These are phyloP conservation scores for Dovyalis caffra DNA, from an alignment of 345 rosid species.

Conservation along the genomic window DNA sequence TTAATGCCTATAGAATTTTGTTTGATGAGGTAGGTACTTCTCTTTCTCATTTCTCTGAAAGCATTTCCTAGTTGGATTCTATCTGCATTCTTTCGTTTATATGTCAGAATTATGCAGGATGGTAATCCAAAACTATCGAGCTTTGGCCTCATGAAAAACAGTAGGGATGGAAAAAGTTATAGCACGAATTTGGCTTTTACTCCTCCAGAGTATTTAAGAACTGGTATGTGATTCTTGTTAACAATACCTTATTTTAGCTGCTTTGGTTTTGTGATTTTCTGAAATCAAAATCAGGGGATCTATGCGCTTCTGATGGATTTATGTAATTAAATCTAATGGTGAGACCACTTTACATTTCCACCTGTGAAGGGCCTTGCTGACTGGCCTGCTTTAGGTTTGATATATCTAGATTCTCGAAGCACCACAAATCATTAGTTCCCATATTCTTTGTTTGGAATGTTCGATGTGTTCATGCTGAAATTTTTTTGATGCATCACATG, in stretches of 20 bases:
- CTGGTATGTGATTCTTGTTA: slow-evolving; percentile 45
- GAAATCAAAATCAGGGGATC: neutral
- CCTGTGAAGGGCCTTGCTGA: neutral
- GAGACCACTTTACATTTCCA: neutral
- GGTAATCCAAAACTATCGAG: slow-evolving; percentile 88
- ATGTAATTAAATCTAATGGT: neutral
- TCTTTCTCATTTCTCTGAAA: neutral
- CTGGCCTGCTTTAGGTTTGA: neutral
- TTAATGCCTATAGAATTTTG: slow-evolving; percentile 87
- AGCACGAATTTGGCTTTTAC: slow-evolving; percentile 95
- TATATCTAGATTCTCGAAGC: neutral
- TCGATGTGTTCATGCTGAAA: neutral
- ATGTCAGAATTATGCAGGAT: slow-evolving; percentile 47
- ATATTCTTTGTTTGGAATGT: neutral
- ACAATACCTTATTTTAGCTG: neutral
- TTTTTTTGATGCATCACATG: neutral
- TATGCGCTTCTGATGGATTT: neutral
- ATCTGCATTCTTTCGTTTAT: slow-evolving; percentile 16
- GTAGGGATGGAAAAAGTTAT: slow-evolving; percentile 93
- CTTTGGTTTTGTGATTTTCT: neutral
- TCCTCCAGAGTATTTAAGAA: slow-evolving; percentile 94
- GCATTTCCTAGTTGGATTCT: slow-evolving; percentile 1
- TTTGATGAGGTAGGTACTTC: slow-evolving; percentile 68
- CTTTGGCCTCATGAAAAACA: slow-evolving; percentile 95
- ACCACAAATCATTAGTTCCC: neutral